Percentiles rank a stretch among this genome's conserved stretches.
These are phyloP conservation scores for Lotmaria passim DNA, from an alignment of 208 protist species.

Conservation along the genomic window DNA sequence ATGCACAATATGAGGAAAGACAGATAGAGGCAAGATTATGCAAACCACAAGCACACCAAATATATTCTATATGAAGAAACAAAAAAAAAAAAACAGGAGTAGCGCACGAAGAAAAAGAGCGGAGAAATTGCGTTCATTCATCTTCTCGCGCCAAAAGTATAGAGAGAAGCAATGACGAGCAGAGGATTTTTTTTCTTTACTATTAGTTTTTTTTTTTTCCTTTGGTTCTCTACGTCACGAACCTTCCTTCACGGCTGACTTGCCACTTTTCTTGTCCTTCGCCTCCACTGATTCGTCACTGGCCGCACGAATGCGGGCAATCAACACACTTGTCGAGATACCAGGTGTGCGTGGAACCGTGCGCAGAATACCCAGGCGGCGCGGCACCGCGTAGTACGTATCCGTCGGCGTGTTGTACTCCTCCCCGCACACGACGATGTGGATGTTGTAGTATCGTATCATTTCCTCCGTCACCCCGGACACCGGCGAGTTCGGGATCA, in stretches of 20 bases:
- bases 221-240: slow-evolving; percentile 12
- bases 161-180: too few species aligned
- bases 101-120: not conserved
- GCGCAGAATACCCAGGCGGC: slow-evolving; percentile 86
- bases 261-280: slow-evolving; percentile 60
- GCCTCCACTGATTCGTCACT: slow-evolving; percentile 57
- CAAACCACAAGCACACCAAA: too few species aligned
- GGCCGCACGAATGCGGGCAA: slow-evolving; percentile 76
- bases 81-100: slow-evolving; percentile 4
- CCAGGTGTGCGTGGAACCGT: slow-evolving; percentile 89
- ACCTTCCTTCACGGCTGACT: slow-evolving; percentile 47
- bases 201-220: too few species aligned
- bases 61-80: not conserved
- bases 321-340: slow-evolving; percentile 91
- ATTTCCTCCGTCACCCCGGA: slow-evolving; percentile 88
- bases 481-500: slow-evolving; percentile 89
- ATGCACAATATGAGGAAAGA: too few species aligned
- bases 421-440: slow-evolving; percentile 90
- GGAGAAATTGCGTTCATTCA: too few species aligned
- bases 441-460: slow-evolving; percentile 92
- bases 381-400: slow-evolving; percentile 89
- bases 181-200: not conserved
- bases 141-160: too few species aligned
- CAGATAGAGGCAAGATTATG: too few species aligned
- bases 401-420: slow-evolving; percentile 92